phyloP scores from a whole-genome alignment of 805 yeast genomes.

The Monosporozyma servazzii region DNA sequence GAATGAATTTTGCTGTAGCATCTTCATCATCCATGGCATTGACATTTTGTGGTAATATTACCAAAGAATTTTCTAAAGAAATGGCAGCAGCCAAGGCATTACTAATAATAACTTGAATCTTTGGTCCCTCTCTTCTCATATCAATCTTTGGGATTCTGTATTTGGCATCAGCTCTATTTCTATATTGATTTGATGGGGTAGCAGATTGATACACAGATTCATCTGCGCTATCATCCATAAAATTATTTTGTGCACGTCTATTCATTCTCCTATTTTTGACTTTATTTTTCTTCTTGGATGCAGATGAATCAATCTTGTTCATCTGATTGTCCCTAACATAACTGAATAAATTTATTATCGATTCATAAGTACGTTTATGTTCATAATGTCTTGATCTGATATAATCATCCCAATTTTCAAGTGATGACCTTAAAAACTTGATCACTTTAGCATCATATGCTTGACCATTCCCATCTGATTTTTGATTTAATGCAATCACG shows the following conservation, averaged over 20 bases:
- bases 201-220: conserved; percentile 30
- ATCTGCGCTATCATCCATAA: conserved; percentile 47
- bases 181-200: conserved; percentile 12
- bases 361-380: conserved; percentile 11
- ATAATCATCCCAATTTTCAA: conserved; percentile 59
- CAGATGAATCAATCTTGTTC: conserved; percentile 5
- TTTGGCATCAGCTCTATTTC: conserved; percentile 16
- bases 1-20: conserved; percentile 59
- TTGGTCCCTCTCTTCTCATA: conserved; percentile 62
- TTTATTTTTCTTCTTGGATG: background rate
- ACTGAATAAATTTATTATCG: conserved; percentile 11
- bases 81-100: conserved; percentile 70
- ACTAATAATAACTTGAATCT: conserved; percentile 57
- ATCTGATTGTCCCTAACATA: conserved; percentile 10
- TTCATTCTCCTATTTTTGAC: background rate
- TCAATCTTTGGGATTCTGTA: conserved; percentile 61
- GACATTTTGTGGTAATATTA: conserved; percentile 37
- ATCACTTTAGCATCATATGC: conserved; percentile 36
- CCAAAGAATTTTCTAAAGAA: conserved; percentile 51
- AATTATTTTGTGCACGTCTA: conserved; percentile 39
- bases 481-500: conserved; percentile 14
- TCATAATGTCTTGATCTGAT: conserved; percentile 27
- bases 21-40: conserved; percentile 55
- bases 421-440: conserved; percentile 36
- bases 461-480: conserved; percentile 10